These are phyloP conservation scores for Xylaria sp. DNA, from an alignment of 2,329 filamentous ascomycete genomes.

Conservation along the genomic window DNA sequence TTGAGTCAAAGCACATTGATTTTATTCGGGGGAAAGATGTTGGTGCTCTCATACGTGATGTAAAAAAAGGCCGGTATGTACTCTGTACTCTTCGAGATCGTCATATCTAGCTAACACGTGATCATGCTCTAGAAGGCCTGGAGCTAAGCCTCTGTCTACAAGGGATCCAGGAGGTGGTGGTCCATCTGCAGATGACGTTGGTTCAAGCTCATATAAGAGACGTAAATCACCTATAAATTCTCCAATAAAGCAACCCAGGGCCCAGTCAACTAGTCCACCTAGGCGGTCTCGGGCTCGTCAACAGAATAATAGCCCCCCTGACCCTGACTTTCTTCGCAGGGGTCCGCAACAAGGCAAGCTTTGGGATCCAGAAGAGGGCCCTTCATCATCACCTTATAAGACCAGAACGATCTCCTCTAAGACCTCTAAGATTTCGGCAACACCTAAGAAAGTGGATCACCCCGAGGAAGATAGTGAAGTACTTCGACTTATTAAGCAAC, in stretches of 20 bases:
- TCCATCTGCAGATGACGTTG: slow-evolving; percentile 26
- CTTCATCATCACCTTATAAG: slow-evolving; percentile 28
- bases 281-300: slow-evolving; percentile 42
- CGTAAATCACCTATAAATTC: slow-evolving; percentile 38
- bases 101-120: slow-evolving; percentile 13
- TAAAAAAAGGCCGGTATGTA: slow-evolving; percentile 34
- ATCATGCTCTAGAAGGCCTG: slow-evolving; percentile 3
- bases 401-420: slow-evolving; percentile 22
- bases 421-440: slow-evolving; percentile 14
- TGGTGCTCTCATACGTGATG: slow-evolving; percentile 21
- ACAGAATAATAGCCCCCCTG: slow-evolving; percentile 29
- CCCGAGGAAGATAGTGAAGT: slow-evolving; percentile 32
- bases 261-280: slow-evolving; percentile 39
- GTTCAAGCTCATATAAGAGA: slow-evolving; percentile 35
- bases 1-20: slow-evolving; percentile 20
- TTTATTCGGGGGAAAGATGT: slow-evolving; percentile 34
- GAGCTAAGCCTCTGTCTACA: slow-evolving; percentile 18
- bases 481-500: slow-evolving; percentile 44
- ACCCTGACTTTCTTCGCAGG: slow-evolving; percentile 42
- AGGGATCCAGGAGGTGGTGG: slow-evolving; percentile 29
- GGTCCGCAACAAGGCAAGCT: slow-evolving; percentile 40
- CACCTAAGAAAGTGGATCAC: slow-evolving; percentile 33
- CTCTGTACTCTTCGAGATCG: not conserved
- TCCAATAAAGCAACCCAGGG: slow-evolving; percentile 26
- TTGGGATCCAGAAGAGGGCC: slow-evolving; percentile 42